Conservation (phyloP, 176 grass and related monocot genomes). For the Carex kokanica region DNA sequence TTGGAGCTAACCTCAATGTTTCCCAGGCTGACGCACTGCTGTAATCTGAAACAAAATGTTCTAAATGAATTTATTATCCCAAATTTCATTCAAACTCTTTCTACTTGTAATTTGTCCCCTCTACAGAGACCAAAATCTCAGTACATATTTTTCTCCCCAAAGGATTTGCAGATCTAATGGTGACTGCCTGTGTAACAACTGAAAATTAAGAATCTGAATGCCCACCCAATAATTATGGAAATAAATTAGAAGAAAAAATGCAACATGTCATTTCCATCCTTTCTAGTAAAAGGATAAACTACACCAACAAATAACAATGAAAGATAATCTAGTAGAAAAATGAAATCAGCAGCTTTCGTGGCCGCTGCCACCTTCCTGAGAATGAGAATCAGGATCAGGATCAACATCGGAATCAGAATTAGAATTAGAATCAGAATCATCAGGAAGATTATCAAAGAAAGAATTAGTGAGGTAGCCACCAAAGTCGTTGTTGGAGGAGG, state of each 20-base stretch:
- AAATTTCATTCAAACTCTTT: neutral
- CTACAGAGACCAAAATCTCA: neutral
- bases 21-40: neutral
- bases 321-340: neutral
- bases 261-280: neutral
- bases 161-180: neutral
- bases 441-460: constrained; percentile 59
- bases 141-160: neutral
- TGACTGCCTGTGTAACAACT: neutral
- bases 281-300: neutral
- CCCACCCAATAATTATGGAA: neutral
- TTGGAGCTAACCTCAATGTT: neutral
- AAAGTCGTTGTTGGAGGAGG: constrained; percentile 45
- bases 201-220: neutral
- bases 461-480: constrained; percentile 48
- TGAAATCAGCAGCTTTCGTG: neutral
- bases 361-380: neutral
- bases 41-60: neutral
- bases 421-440: constrained; percentile 21
- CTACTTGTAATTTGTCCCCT: neutral
- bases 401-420: neutral
- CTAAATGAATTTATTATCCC: neutral
- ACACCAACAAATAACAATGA: neutral
- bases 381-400: neutral
- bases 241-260: neutral